Evolutionary conservation across 441 rosid genomes (phyloP).

Genomic region (Eutrema salsugineum): DNA sequence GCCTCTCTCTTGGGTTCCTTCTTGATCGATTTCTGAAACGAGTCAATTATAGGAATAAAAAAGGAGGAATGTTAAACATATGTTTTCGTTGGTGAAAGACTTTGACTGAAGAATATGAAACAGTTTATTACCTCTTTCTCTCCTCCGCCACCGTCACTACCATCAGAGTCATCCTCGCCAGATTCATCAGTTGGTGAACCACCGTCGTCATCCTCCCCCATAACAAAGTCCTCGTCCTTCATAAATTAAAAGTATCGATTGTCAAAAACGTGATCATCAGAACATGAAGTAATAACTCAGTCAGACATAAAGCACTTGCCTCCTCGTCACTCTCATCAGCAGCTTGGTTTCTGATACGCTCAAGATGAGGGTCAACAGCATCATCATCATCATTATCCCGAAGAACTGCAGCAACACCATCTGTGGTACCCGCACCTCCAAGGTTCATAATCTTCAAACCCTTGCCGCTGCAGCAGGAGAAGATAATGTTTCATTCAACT

Average conservation of each 20-base stretch:
- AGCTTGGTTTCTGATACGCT: constrained; percentile 79
- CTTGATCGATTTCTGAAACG: constrained; percentile 64
- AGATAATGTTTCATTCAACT: constrained; percentile 8
- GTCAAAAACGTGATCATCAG: constrained; percentile 7
- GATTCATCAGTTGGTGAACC: constrained; percentile 99
- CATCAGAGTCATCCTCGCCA: constrained; percentile 86
- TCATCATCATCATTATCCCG: constrained; percentile 73
- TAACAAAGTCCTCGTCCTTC: constrained; percentile 94
- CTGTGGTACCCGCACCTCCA: constrained; percentile 53
- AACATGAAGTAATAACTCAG: neutral
- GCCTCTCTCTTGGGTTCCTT: constrained; percentile 70
- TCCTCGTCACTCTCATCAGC: constrained; percentile 98
- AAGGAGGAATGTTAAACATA: neutral
- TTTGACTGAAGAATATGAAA: constrained; percentile 10
- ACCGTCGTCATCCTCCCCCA: constrained; percentile 67
- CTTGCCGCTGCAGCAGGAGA: constrained; percentile 59
- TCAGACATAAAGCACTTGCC: constrained; percentile 36
- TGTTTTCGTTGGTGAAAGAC: neutral
- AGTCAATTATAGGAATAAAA: neutral
- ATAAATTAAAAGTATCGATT: neutral
- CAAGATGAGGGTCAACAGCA: constrained; percentile 94
- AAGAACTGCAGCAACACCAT: constrained; percentile 79
- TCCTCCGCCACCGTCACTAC: constrained; percentile 59
- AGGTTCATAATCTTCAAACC: constrained; percentile 93
- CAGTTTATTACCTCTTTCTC: constrained; percentile 70